These are phyloP conservation scores for Anisodus acutangulus DNA, from an alignment of 257 asterid species.

Conservation along the genomic window DNA sequence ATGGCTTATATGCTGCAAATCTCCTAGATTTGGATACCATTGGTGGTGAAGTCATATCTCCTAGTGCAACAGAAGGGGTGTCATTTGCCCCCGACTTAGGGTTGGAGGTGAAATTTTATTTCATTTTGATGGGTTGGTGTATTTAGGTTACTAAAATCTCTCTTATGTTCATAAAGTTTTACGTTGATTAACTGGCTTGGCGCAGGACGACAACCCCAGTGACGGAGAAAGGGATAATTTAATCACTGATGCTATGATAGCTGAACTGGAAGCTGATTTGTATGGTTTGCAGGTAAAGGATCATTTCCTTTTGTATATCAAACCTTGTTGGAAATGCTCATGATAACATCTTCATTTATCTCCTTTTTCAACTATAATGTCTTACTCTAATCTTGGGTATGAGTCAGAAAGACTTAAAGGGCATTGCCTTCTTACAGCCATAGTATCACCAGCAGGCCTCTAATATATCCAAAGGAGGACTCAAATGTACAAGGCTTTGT, in stretches of 20 bases:
- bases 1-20: slow-evolving; percentile 34
- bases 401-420: not conserved
- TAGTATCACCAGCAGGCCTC: not conserved
- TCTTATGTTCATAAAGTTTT: slow-evolving; percentile 19
- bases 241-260: slow-evolving; percentile 76
- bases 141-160: slow-evolving; percentile 9
- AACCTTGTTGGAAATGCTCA: slow-evolving; percentile 22
- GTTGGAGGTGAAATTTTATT: slow-evolving; percentile 48
- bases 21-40: slow-evolving; percentile 39
- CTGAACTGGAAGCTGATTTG: slow-evolving; percentile 79
- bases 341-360: not conserved
- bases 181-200: slow-evolving; percentile 35
- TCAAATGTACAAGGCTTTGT: slow-evolving; percentile 19
- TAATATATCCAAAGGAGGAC: not conserved
- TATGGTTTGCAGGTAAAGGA: slow-evolving; percentile 75
- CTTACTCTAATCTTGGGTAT: slow-evolving; percentile 15
- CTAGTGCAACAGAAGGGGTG: slow-evolving; percentile 44
- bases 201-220: slow-evolving; percentile 51
- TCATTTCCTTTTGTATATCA: not conserved
- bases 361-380: not conserved
- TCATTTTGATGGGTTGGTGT: slow-evolving; percentile 14
- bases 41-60: slow-evolving; percentile 36
- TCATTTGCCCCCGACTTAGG: slow-evolving; percentile 44
- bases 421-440: not conserved
- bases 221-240: slow-evolving; percentile 44